Conservation (phyloP, 257 asterid genomes). For the Catharanthus roseus region DNA sequence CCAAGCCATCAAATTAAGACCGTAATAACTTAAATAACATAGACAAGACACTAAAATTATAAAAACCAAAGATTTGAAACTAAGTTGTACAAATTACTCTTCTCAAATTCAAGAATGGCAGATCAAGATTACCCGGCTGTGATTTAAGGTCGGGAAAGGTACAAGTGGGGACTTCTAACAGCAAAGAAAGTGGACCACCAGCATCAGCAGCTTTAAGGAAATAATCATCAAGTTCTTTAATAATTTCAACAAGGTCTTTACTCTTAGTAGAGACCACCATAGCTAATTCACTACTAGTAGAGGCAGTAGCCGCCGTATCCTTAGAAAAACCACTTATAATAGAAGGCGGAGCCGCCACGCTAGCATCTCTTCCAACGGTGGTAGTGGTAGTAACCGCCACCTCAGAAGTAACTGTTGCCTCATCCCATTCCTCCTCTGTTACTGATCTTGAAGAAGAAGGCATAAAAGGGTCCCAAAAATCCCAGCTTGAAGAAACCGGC, state of each 20-base stretch:
- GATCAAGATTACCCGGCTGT: conserved; percentile 44
- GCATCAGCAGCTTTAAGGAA: conserved; percentile 85
- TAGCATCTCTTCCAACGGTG: conserved; percentile 42
- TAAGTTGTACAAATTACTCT: too few relatives aligned
- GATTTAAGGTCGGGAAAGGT: conserved; percentile 54
- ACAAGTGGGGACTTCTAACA: conserved; percentile 72
- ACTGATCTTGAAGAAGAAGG: conserved; percentile 57
- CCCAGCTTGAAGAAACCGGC: conserved; percentile 61
- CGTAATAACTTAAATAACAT: too few relatives aligned
- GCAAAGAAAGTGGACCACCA: conserved; percentile 63
- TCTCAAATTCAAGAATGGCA: too few relatives aligned
- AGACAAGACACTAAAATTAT: too few relatives aligned
- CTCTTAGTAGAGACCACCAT: conserved; percentile 75
- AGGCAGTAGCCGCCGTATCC: conserved; percentile 44
- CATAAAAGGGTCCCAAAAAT: conserved; percentile 94
- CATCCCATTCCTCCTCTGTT: conserved; percentile 82
- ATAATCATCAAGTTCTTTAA: conserved; percentile 78
- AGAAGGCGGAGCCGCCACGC: conserved; percentile 65
- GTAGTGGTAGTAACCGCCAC: conserved; percentile 49
- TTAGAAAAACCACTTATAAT: conserved; percentile 35
- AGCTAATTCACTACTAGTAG: conserved; percentile 58
- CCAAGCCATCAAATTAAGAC: too few relatives aligned
- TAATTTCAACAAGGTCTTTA: conserved; percentile 77
- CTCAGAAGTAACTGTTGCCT: conserved; percentile 48
- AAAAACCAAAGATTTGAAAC: too few relatives aligned